Evolutionary conservation across 164 flowering plant species (phyloP), one percentile per base, ranked within the genome.

Genomic region (Sedum album): DNA sequence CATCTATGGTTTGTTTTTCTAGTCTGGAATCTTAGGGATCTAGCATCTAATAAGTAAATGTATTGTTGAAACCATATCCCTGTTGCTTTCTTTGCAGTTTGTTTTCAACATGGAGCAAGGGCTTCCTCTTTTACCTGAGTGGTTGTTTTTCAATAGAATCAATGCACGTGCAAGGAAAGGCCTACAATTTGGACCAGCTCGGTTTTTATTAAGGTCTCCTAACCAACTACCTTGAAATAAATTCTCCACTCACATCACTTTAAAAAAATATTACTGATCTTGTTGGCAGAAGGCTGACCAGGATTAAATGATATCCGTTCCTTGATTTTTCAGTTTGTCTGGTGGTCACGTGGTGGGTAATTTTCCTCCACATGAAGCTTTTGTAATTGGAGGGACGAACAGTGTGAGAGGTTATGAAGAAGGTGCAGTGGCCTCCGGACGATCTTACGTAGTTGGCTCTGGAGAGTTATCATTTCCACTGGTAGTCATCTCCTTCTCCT

Each of bases 381-480:
- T 95, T 82, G 85, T 90, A 28, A 92, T 95, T 74, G 97, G 99
- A 65, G 99, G 99, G 78, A 95, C 97, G 65, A 92, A 95, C 80
- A 95, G 97, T 73, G 93, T 95, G 41, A 87, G 99, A 83, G 99
- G 99, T 28, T 95, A 92, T 73, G 97, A 95, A 80, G 97, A 95
- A 86, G 99, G 99, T 72, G 94, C 89, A 60, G 92, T 95, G 41
- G 97, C 94, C 60, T 92, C 99, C 68, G 97, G 96, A 64, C 88
- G 97, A 49, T 92, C 99, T n/a, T 89, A 85, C 76, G 85, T 80
- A 20, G 89, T 95, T 76, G 94, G 99, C 55, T 85, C 89, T 64
- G 90, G 96, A 70, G 99, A 92, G 80, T 69, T 90, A 65, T 90
- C 99, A 70, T 85, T 92, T 71, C 97, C 91, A 25, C 30, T 95